Percentiles rank a stretch among this genome's conserved stretches.
These are phyloP conservation scores for Boletus subparvulus DNA, from an alignment of 768 basidiomycete species.

Conservation along the genomic window DNA sequence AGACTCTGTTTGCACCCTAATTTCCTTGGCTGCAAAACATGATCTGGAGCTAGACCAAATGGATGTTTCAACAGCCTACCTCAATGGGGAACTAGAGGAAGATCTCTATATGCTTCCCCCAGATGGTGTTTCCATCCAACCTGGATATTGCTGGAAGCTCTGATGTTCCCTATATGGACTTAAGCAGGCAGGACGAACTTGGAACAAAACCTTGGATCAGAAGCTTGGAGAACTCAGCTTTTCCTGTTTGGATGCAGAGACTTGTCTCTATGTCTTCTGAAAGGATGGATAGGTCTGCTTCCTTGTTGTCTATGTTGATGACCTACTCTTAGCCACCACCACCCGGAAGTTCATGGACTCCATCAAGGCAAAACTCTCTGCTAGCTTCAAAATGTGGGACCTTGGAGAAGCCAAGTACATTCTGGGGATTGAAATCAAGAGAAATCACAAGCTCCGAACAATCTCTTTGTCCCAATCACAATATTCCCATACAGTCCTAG, in stretches of 20 bases:
- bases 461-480: conserved; percentile 30
- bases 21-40: too few relatives aligned
- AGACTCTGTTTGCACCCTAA: neutral
- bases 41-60: too few relatives aligned
- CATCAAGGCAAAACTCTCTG: neutral
- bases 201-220: too few relatives aligned
- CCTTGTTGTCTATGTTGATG: neutral
- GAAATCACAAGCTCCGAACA: conserved; percentile 21
- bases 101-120: too few relatives aligned
- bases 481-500: conserved; percentile 14
- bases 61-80: too few relatives aligned
- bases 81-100: too few relatives aligned
- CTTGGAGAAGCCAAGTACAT: conserved; percentile 20
- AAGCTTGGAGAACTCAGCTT: too few relatives aligned
- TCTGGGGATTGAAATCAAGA: conserved; percentile 32
- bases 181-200: too few relatives aligned
- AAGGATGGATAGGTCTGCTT: neutral
- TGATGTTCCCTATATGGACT: too few relatives aligned
- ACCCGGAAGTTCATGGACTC: neutral
- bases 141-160: too few relatives aligned
- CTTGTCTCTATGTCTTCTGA: neutral
- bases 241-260: neutral
- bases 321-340: neutral
- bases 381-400: neutral
- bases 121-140: too few relatives aligned